Conservation (phyloP, 2,329 filamentous ascomycete genomes). For the Colletotrichum camelliae region DNA sequence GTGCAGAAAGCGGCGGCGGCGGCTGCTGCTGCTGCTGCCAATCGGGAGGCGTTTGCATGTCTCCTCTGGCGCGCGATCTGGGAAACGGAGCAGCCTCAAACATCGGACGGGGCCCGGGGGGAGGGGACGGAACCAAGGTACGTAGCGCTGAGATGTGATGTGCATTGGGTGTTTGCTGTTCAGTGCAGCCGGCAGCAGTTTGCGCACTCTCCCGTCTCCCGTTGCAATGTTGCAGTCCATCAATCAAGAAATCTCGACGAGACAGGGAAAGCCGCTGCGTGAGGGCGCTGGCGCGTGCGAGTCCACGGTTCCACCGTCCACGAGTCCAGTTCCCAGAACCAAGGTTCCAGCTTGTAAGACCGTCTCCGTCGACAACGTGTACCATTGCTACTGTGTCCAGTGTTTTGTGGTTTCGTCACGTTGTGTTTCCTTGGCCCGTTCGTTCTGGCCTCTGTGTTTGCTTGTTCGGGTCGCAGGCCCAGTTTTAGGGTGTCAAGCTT, state of each 20-base stretch:
- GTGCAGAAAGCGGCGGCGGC: neutral
- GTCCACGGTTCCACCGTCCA: neutral
- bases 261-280: neutral
- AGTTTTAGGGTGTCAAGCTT: conserved; percentile 12
- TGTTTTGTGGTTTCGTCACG: neutral
- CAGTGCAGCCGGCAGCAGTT: neutral
- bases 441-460: neutral
- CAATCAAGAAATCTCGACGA: neutral
- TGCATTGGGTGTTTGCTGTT: neutral
- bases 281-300: neutral
- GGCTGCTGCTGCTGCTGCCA: neutral
- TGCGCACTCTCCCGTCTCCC: neutral
- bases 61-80: neutral
- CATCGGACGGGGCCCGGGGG: neutral
- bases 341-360: neutral
- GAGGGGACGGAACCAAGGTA: neutral
- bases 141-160: neutral
- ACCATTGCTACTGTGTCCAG: neutral
- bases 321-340: neutral
- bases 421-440: neutral
- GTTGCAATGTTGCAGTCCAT: neutral
- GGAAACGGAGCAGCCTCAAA: neutral
- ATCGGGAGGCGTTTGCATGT: neutral
- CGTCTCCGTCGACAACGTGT: neutral
- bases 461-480: neutral